phyloP scores from a whole-genome alignment of 176 grass and related monocot genomes.

The Zoysia pacifica region DNA sequence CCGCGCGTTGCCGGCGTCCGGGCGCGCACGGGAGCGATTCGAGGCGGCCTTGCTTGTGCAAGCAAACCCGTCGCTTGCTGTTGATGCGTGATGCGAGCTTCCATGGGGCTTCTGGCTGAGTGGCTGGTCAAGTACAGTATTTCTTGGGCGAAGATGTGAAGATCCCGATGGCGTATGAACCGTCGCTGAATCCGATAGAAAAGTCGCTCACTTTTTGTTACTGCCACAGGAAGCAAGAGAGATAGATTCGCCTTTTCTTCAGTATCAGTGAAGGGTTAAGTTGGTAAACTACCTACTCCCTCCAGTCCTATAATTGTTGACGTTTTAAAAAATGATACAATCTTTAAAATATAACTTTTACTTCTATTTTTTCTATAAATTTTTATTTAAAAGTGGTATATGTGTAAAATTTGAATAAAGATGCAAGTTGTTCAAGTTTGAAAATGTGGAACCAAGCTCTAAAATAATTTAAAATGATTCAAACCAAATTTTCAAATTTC shows the following conservation, averaged over 20 bases:
- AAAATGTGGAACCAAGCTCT: too few species aligned
- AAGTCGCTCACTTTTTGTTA: slow-evolving; percentile 38
- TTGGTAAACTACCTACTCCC: not conserved
- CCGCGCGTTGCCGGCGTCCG: slow-evolving; percentile 21
- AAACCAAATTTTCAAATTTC: too few species aligned
- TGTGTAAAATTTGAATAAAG: too few species aligned
- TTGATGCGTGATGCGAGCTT: slow-evolving; percentile 7
- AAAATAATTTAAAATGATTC: too few species aligned
- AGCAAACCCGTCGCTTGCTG: slow-evolving; percentile 28
- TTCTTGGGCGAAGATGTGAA: slow-evolving; percentile 38
- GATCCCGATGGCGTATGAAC: slow-evolving; percentile 46
- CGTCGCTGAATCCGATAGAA: slow-evolving; percentile 39
- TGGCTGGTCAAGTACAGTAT: slow-evolving; percentile 22
- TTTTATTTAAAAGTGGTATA: too few species aligned
- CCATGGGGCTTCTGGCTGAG: not conserved
- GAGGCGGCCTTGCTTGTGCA: slow-evolving; percentile 22
- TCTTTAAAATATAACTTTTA: too few species aligned
- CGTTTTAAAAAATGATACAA: too few species aligned
- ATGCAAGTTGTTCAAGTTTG: too few species aligned
- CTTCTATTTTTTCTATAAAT: too few species aligned
- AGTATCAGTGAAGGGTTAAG: not conserved
- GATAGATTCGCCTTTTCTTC: slow-evolving; percentile 11
- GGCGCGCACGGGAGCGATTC: not conserved
- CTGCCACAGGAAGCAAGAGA: slow-evolving; percentile 46
- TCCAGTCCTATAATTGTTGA: too few species aligned